These are phyloP conservation scores for Ophiosphaerella herpotricha DNA, from an alignment of 2,329 filamentous ascomycete genomes.

Conservation along the genomic window DNA sequence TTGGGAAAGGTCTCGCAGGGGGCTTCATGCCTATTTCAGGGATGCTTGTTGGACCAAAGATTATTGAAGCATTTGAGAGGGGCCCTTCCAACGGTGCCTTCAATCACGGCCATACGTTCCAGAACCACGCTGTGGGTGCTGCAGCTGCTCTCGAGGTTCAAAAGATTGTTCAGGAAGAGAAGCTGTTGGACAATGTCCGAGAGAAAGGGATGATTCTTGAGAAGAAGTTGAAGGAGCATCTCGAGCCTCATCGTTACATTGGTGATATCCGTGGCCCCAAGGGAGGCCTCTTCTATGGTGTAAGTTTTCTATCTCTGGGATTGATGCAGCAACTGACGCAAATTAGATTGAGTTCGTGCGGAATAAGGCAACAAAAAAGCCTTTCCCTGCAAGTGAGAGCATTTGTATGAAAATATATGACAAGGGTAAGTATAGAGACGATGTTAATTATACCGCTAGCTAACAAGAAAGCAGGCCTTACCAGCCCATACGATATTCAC, in stretches of 20 bases:
- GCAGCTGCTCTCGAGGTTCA: conserved; percentile 68
- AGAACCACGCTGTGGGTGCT: conserved; percentile 64
- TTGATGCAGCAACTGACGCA: conserved; percentile 7
- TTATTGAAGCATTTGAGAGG: conserved; percentile 55
- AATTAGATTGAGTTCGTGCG: conserved; percentile 62
- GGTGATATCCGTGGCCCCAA: conserved; percentile 62
- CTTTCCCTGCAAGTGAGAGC: conserved; percentile 53
- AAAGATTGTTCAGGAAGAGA: conserved; percentile 60
- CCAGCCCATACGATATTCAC: conserved; percentile 56
- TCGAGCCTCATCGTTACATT: conserved; percentile 57
- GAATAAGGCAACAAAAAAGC: conserved; percentile 59
- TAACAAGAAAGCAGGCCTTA: conserved; percentile 41
- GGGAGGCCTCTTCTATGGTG: conserved; percentile 61
- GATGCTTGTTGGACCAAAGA: conserved; percentile 58
- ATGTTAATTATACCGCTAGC: background rate
- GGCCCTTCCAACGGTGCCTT: conserved; percentile 52
- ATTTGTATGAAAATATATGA: conserved; percentile 59
- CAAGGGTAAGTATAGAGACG: conserved; percentile 45
- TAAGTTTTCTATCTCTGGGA: conserved; percentile 43
- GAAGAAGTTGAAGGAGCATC: conserved; percentile 47
- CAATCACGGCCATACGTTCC: conserved; percentile 67
- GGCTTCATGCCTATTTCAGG: conserved; percentile 67
- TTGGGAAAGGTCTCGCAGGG: conserved; percentile 69
- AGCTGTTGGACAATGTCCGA: conserved; percentile 63
- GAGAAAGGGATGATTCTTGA: conserved; percentile 58